phyloP scores from a whole-genome alignment of 2,329 filamentous ascomycete species.

The Aspergillus tanneri region DNA sequence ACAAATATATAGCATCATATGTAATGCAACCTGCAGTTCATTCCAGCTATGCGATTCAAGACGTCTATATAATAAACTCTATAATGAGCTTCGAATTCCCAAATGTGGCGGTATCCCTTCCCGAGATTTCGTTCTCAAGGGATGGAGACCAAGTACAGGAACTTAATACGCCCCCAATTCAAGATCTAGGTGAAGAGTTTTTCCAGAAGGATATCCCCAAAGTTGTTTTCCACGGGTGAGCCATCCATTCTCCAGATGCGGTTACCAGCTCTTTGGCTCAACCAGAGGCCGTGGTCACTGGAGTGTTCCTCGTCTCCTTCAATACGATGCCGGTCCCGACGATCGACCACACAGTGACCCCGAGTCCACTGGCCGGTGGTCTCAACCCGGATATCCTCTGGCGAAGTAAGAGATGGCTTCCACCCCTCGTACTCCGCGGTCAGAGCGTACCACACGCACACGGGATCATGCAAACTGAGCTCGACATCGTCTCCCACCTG shows the following conservation, averaged over 20 bases:
- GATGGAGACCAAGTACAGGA: not conserved
- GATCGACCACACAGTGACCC: conserved; percentile 85
- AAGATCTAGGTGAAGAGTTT: conserved; percentile 54
- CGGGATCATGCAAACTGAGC: conserved; percentile 71
- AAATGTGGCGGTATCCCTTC: not conserved
- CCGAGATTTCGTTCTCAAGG: not conserved
- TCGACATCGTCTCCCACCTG: conserved; percentile 51
- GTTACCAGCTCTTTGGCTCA: conserved; percentile 73
- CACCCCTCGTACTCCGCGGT: conserved; percentile 46
- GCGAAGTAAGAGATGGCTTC: conserved; percentile 51
- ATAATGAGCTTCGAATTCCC: not conserved
- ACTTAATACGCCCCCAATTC: not conserved
- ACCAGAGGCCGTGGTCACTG: conserved; percentile 74
- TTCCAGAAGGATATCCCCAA: conserved; percentile 65
- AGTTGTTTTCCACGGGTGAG: conserved; percentile 66
- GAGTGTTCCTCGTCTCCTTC: conserved; percentile 57
- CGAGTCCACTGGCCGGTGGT: conserved; percentile 91
- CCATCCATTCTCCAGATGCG: conserved; percentile 70
- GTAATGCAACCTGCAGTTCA: not conserved
- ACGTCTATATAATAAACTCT: conserved; percentile 1
- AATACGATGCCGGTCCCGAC: conserved; percentile 53
- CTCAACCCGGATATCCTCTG: conserved; percentile 85
- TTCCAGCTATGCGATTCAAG: not conserved
- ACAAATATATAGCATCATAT: not conserved
- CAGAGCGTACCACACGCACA: conserved; percentile 76